Evolutionary conservation across 371 early-diverging fungal genomes (phyloP), one percentile per base, ranked within the genome.

Genomic region (Sporodiniella umbellata): DNA sequence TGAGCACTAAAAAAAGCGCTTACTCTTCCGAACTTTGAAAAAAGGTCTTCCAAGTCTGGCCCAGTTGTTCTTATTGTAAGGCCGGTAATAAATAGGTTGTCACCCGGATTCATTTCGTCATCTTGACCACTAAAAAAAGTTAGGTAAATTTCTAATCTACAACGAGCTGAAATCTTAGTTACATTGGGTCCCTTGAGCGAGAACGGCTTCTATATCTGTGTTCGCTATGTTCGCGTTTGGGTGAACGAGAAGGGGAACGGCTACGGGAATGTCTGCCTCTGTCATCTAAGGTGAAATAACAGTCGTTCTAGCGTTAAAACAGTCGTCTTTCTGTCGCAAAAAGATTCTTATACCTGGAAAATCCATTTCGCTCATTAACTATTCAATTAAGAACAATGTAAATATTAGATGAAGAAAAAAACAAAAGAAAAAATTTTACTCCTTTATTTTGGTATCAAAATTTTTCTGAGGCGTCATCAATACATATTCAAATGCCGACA

Each of bases 51-150:
- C 6, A 92, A 71, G 54, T 88, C 87, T 39, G 66, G 64, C 52
- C 84, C 79, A 22, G 65, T 64, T 30, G 84, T 82, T 53, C 80
- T 71, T 40, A 58, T 49, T 35, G 85, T 70, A 22, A 92, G 79
- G 24, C 87, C 86, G 37, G 86, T 86, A 43, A 92, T 83, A 59
- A 85, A 89, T 42, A 92, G 67, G 56, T 89, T 92, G 65, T 82
- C 86, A 28, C 91, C 89, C 43, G 89, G 85, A 58, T 90, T 88
- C n/a, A n/a, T n/a, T 47, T 57, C 43, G 48, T 73, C 75, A 42
- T 68, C 71, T 39, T 17, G 37, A 37, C 37, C n/a, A n/a, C 37
- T 37, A n/a, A n/a, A n/a, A n/a, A n/a, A n/a, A n/a, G n/a, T n/a
- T n/a, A n/a, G n/a, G n/a, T n/a, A n/a, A n/a, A n/a, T n/a, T n/a